A percentile compares a stretch with the other conserved stretches of the same genome.
phyloP scores from a whole-genome alignment of 2,329 filamentous ascomycete genomes.

The Achaetomium macrosporum region DNA sequence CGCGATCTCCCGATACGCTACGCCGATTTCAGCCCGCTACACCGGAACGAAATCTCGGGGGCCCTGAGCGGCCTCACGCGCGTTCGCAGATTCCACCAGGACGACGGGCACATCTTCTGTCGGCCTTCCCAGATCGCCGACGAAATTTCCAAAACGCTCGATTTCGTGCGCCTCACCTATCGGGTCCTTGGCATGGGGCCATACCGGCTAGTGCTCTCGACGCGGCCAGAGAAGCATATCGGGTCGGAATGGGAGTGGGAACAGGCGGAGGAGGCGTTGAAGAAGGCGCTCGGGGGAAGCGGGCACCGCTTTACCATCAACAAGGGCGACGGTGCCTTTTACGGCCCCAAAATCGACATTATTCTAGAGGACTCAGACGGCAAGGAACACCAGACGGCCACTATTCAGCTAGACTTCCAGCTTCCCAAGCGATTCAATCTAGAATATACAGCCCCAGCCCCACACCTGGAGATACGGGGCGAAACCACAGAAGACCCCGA shows the following conservation, averaged over 20 bases:
- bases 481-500: slow-evolving; percentile 43
- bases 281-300: slow-evolving; percentile 54
- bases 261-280: slow-evolving; percentile 61
- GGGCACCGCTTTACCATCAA: slow-evolving; percentile 69
- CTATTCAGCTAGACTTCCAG: slow-evolving; percentile 86
- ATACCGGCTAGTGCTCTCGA: slow-evolving; percentile 73
- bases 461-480: slow-evolving; percentile 53
- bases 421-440: slow-evolving; percentile 76
- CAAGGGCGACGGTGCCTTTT: slow-evolving; percentile 80
- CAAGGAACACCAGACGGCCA: slow-evolving; percentile 84
- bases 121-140: slow-evolving; percentile 66
- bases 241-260: slow-evolving; percentile 65
- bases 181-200: slow-evolving; percentile 62
- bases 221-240: slow-evolving; percentile 73
- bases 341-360: slow-evolving; percentile 88
- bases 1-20: slow-evolving; percentile 76
- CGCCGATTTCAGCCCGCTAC: slow-evolving; percentile 82
- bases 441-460: slow-evolving; percentile 64
- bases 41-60: slow-evolving; percentile 79
- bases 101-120: slow-evolving; percentile 89
- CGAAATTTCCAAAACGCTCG: slow-evolving; percentile 68
- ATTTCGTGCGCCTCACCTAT: slow-evolving; percentile 70
- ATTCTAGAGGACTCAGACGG: slow-evolving; percentile 72
- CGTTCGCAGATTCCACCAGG: slow-evolving; percentile 82
- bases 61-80: slow-evolving; percentile 76